Conservation (phyloP, 169 alveolate species). For the Cyclospora cayetanensis region DNA sequence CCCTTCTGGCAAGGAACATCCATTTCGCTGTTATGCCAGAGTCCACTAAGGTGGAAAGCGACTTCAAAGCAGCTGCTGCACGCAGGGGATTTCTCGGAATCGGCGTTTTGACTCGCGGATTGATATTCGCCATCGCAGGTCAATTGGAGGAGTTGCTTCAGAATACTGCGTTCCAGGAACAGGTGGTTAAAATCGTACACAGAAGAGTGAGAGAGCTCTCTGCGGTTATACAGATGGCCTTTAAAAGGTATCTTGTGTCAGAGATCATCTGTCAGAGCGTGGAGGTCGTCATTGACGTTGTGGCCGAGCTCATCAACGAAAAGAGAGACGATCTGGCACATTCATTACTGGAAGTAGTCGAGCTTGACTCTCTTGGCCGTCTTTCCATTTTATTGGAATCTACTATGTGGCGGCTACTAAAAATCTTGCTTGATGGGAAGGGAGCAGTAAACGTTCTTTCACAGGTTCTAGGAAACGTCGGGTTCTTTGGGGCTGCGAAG, state of each 20-base stretch:
- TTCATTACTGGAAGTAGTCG: background rate
- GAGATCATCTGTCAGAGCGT: background rate
- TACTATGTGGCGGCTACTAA: background rate
- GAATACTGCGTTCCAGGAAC: background rate
- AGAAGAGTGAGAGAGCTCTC: background rate
- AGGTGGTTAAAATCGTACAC: background rate
- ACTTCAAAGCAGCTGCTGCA: background rate
- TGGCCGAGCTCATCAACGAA: background rate
- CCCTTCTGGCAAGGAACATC: background rate
- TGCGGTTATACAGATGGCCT: background rate
- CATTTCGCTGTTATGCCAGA: background rate
- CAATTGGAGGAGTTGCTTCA: background rate
- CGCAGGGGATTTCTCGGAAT: background rate
- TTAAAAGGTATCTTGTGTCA: background rate
- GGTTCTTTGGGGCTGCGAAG: slow-evolving; percentile 6
- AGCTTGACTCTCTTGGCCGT: background rate
- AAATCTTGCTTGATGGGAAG: background rate
- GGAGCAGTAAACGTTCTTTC: background rate
- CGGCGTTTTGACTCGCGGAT: background rate
- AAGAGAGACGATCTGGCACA: background rate
- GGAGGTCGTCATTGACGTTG: background rate
- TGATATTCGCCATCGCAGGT: background rate
- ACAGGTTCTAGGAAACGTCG: background rate
- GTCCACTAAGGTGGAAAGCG: background rate
- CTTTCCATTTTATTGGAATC: background rate